Conservation (phyloP, 2,329 filamentous ascomycete genomes). For the Trichoderma sp. region DNA sequence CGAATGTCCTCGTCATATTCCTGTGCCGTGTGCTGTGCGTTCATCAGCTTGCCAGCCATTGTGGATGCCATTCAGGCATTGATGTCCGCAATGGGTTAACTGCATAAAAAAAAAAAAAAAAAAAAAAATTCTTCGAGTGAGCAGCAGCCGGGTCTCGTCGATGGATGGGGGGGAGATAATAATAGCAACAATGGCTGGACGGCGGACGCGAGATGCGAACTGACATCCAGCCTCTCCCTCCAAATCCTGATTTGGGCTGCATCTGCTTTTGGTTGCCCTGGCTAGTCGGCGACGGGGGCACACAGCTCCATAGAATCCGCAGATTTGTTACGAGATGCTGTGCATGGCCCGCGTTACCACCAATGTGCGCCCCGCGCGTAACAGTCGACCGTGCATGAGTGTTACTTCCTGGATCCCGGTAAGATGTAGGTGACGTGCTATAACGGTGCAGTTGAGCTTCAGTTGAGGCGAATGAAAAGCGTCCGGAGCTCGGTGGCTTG, state of each 20-base stretch:
- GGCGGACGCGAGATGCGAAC: background rate
- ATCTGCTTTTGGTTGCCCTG: background rate
- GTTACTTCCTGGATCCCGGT: slow-evolving; percentile 13
- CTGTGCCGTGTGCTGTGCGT: background rate
- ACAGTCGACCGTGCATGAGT: background rate
- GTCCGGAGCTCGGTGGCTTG: background rate
- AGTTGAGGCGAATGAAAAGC: background rate
- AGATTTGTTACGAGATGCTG: slow-evolving; percentile 4
- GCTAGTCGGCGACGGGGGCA: background rate
- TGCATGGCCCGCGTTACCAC: slow-evolving; percentile 11
- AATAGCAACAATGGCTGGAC: background rate
- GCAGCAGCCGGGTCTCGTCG: background rate
- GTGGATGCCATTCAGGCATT: background rate
- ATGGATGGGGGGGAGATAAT: background rate
- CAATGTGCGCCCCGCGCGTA: slow-evolving; percentile 9
- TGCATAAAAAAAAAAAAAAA: background rate
- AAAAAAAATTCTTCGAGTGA: too few relatives aligned
- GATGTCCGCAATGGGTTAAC: background rate
- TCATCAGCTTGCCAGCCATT: background rate
- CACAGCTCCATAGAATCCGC: background rate
- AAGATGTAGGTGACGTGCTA: slow-evolving; percentile 9
- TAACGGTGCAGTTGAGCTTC: background rate
- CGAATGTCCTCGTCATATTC: background rate
- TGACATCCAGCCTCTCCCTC: background rate
- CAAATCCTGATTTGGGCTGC: background rate